A percentile compares a stretch with the other conserved stretches of the same genome.
These are phyloP conservation scores for Thielaviopsis ethacetica DNA, from an alignment of 2,329 filamentous ascomycete species.

Conservation along the genomic window DNA sequence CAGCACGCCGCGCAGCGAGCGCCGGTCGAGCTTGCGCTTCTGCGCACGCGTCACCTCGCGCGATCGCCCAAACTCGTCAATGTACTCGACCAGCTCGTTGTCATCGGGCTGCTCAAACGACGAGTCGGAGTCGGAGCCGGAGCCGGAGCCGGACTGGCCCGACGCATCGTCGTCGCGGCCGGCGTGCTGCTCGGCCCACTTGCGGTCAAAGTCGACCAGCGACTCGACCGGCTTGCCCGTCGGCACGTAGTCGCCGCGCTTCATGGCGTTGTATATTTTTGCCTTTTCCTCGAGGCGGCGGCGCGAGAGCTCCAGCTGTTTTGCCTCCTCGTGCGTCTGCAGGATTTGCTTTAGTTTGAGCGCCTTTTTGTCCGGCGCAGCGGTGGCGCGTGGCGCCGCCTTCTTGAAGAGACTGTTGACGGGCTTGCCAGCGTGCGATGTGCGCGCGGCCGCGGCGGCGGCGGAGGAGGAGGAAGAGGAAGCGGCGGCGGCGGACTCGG, in stretches of 20 bases:
- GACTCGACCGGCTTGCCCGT: conserved; percentile 47
- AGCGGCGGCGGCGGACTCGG: conserved; percentile 28
- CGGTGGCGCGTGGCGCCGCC: conserved; percentile 23
- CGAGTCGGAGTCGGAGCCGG: conserved; percentile 19
- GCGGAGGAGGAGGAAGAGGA: too few species aligned
- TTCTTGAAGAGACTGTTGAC: conserved; percentile 1
- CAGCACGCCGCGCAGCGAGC: conserved; percentile 14
- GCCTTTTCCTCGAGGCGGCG: conserved; percentile 84
- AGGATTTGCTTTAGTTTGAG: conserved; percentile 25
- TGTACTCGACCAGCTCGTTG: conserved; percentile 62
- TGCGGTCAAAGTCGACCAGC: conserved; percentile 86
- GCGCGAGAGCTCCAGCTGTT: conserved; percentile 53
- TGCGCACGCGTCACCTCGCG: conserved; percentile 56
- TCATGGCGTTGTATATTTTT: conserved; percentile 74
- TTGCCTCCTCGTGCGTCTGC: conserved; percentile 36
- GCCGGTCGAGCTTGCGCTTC: conserved; percentile 44
- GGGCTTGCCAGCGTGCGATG: background rate
- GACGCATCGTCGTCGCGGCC: conserved; percentile 28
- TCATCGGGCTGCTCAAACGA: conserved; percentile 18
- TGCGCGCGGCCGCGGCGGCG: conserved; percentile 15
- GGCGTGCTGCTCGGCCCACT: conserved; percentile 66
- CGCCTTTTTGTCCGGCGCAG: conserved; percentile 28
- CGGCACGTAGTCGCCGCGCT: conserved; percentile 67
- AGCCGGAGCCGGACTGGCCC: conserved; percentile 25
- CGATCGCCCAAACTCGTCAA: conserved; percentile 83